phyloP scores from a whole-genome alignment of 140 eudicot species.

The Oenanthe javanica region DNA sequence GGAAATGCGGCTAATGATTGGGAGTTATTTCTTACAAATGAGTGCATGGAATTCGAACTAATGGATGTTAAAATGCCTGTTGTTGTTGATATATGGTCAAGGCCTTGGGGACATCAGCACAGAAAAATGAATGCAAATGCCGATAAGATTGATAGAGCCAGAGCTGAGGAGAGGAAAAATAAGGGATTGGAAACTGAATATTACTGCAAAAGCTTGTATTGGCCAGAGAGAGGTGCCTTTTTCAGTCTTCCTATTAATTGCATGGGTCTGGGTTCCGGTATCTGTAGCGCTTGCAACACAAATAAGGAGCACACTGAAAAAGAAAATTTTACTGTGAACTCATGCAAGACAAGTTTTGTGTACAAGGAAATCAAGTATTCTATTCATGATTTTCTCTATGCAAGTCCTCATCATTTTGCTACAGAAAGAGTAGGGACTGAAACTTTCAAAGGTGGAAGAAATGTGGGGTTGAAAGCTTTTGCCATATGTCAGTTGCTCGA shows the following conservation, averaged over 20 bases:
- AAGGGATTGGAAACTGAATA: constrained; percentile 62
- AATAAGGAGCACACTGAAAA: constrained; percentile 23
- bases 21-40: constrained; percentile 77
- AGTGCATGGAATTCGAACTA: constrained; percentile 67
- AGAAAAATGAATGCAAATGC: constrained; percentile 54
- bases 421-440: constrained; percentile 41
- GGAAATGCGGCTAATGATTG: constrained; percentile 75
- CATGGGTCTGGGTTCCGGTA: constrained; percentile 81
- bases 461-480: constrained; percentile 82
- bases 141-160: constrained; percentile 59
- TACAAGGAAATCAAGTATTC: constrained; percentile 47
- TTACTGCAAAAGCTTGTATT: constrained; percentile 78
- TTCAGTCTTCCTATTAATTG: constrained; percentile 40
- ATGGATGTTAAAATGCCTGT: constrained; percentile 39
- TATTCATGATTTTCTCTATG: constrained; percentile 67
- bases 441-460: constrained; percentile 75
- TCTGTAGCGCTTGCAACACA: constrained; percentile 54
- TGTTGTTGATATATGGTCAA: constrained; percentile 39
- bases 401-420: constrained; percentile 52
- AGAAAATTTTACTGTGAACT: constrained; percentile 40
- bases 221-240: constrained; percentile 85
- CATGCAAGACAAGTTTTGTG: constrained; percentile 41
- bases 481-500: constrained; percentile 69
- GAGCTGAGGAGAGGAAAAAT: constrained; percentile 72
- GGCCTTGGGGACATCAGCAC: constrained; percentile 82